phyloP scores from a whole-genome alignment of 495 filamentous ascomycete species.

The Neurospora sp. region DNA sequence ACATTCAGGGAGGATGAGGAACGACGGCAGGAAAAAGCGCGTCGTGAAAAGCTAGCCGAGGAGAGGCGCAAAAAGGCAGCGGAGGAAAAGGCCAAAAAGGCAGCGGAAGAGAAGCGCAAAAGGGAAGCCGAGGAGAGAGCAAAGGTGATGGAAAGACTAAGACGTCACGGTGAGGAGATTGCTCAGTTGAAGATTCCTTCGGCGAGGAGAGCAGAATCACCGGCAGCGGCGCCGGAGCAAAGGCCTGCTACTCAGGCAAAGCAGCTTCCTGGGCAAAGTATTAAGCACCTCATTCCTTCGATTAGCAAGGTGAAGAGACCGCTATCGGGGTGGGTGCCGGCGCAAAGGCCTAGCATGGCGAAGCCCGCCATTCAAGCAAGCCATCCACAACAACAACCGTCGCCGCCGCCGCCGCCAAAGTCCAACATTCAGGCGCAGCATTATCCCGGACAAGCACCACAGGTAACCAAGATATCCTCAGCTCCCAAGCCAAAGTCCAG shows the following conservation, averaged over 20 bases:
- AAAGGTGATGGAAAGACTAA: neutral
- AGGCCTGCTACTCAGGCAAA: neutral
- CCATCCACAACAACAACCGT: neutral
- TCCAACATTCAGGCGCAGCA: neutral
- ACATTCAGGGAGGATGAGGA: conserved; percentile 5
- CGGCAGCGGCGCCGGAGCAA: neutral
- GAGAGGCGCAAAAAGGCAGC: neutral
- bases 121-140: neutral
- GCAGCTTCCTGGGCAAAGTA: neutral
- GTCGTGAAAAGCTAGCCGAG: neutral
- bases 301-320: neutral
- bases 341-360: neutral
- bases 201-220: neutral
- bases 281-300: neutral
- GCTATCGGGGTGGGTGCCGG: neutral
- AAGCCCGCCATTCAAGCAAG: neutral
- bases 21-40: neutral
- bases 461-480: neutral
- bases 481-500: neutral
- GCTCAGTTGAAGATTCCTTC: neutral
- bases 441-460: neutral
- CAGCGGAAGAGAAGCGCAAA: neutral
- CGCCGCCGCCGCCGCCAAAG: neutral
- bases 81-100: neutral
- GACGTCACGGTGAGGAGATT: neutral